These are phyloP conservation scores for Aspergillus viridinutans DNA, from an alignment of 2,329 filamentous ascomycete genomes.

Conservation along the genomic window DNA sequence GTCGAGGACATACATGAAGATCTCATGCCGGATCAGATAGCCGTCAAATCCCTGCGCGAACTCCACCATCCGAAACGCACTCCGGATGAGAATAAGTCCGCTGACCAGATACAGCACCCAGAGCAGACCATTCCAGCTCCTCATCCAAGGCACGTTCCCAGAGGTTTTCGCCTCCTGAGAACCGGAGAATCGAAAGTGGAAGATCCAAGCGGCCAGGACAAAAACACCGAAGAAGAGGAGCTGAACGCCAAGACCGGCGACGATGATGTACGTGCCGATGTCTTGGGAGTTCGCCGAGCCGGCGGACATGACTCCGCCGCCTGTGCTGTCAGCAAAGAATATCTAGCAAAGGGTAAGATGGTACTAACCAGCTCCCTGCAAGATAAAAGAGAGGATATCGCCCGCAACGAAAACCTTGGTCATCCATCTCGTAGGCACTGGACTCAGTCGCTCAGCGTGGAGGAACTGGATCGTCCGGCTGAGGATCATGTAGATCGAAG, in stretches of 20 bases:
- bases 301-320: slow-evolving; percentile 2
- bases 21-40: background rate
- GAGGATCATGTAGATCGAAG: background rate
- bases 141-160: background rate
- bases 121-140: background rate
- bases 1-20: background rate
- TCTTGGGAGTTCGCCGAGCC: background rate
- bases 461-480: background rate
- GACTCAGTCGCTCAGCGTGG: background rate
- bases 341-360: too few species aligned
- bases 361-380: slow-evolving; percentile 1
- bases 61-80: background rate
- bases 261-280: slow-evolving; percentile 17
- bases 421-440: background rate
- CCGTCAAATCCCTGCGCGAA: background rate
- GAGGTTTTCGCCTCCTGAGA: background rate
- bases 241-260: slow-evolving; percentile 19
- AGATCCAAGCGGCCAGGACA: slow-evolving; percentile 11
- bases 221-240: slow-evolving; percentile 20
- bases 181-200: slow-evolving; percentile 14
- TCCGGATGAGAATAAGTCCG: background rate
- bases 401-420: slow-evolving; percentile 2
- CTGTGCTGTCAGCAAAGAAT: background rate
- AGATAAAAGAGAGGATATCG: slow-evolving; percentile 1
- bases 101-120: background rate